These are phyloP conservation scores for Malassezia japonica DNA, from an alignment of 1,284 basidiomycete species.

Conservation along the genomic window DNA sequence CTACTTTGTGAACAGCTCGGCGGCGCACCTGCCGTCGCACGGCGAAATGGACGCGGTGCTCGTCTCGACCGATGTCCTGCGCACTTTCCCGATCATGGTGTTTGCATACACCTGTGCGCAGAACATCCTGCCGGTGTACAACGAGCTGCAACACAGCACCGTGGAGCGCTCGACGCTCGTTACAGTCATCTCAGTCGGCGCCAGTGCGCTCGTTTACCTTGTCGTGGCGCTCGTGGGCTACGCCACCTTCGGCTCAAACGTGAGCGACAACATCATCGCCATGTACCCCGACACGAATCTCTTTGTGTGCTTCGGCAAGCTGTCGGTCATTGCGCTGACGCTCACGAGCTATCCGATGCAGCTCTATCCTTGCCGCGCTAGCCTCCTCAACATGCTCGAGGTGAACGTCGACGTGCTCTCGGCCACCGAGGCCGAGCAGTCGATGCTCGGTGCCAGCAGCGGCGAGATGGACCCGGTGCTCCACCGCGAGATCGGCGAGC, in stretches of 20 bases:
- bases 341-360: conserved; percentile 53
- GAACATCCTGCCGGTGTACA: conserved; percentile 63
- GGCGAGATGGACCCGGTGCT: background rate
- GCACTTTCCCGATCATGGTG: conserved; percentile 83
- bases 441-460: background rate
- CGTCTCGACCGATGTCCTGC: conserved; percentile 58
- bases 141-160: conserved; percentile 73
- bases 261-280: conserved; percentile 43
- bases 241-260: conserved; percentile 79
- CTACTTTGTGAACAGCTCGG: conserved; percentile 29
- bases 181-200: conserved; percentile 73
- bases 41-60: conserved; percentile 26
- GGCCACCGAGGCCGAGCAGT: background rate
- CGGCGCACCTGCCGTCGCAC: conserved; percentile 23
- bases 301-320: conserved; percentile 81
- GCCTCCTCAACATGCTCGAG: conserved; percentile 51
- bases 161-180: conserved; percentile 78
- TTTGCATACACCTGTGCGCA: conserved; percentile 57
- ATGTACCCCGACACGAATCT: conserved; percentile 78
- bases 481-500: background rate
- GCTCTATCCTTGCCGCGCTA: conserved; percentile 72
- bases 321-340: conserved; percentile 78
- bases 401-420: background rate
- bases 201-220: conserved; percentile 40
- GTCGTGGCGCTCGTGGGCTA: conserved; percentile 62